Conservation (phyloP, 352 stramenopile genomes). For the Phytophthora lateralis region DNA sequence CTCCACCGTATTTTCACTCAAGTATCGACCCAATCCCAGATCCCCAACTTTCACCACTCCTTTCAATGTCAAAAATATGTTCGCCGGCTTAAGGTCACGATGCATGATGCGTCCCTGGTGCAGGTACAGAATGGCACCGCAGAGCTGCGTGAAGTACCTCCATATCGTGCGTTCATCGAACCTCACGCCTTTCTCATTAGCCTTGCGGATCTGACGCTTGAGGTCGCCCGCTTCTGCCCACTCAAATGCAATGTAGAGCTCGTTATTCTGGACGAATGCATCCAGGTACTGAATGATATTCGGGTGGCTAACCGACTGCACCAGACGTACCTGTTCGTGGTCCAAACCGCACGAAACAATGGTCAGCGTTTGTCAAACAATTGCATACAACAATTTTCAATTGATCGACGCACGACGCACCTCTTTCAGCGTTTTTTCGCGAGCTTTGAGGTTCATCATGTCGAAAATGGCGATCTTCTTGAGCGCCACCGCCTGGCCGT, state of each 20-base stretch:
- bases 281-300: slow-evolving; percentile 95
- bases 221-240: slow-evolving; percentile 94
- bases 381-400: neutral
- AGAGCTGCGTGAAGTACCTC: slow-evolving; percentile 94
- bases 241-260: slow-evolving; percentile 95
- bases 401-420: slow-evolving; percentile 24
- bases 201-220: slow-evolving; percentile 93
- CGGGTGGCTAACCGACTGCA: slow-evolving; percentile 88
- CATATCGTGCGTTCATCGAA: slow-evolving; percentile 94
- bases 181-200: slow-evolving; percentile 76
- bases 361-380: neutral
- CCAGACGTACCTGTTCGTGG: slow-evolving; percentile 60
- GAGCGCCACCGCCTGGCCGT: slow-evolving; percentile 85
- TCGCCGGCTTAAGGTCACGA: slow-evolving; percentile 94
- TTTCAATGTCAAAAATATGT: slow-evolving; percentile 93
- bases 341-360: slow-evolving; percentile 12
- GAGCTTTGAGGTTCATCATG: slow-evolving; percentile 88
- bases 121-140: slow-evolving; percentile 85
- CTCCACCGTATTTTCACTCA: slow-evolving; percentile 84
- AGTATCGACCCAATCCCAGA: slow-evolving; percentile 71
- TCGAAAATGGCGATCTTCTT: slow-evolving; percentile 95
- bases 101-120: slow-evolving; percentile 93
- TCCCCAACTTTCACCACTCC: slow-evolving; percentile 92
- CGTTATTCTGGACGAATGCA: slow-evolving; percentile 89
- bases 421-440: slow-evolving; percentile 92